Evolutionary conservation across 352 stramenopile genomes (phyloP).

Genomic region (Lagenidium sp.): DNA sequence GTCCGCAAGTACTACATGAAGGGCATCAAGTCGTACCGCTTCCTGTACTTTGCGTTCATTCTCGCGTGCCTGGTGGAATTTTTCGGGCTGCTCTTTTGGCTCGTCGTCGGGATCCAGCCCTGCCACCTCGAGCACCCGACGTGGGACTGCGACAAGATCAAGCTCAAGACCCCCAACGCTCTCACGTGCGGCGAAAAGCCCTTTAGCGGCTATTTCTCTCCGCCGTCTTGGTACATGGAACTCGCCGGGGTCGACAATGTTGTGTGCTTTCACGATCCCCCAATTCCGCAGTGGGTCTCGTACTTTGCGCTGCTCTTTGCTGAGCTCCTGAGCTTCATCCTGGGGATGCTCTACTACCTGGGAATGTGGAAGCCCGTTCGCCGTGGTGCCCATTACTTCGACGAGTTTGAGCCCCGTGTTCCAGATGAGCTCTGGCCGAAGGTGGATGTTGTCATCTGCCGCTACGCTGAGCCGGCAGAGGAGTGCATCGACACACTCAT

Average conservation of each 20-base stretch:
- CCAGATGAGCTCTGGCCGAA: constrained; percentile 79
- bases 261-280: constrained; percentile 64
- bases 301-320: constrained; percentile 67
- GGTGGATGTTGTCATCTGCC: constrained; percentile 74
- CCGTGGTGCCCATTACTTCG: constrained; percentile 81
- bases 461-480: constrained; percentile 78
- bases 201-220: constrained; percentile 60
- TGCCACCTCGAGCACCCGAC: constrained; percentile 45
- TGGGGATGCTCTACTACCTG: constrained; percentile 79
- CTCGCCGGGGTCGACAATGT: constrained; percentile 69
- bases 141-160: constrained; percentile 47
- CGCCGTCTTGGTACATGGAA: constrained; percentile 68
- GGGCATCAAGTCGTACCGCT: constrained; percentile 65
- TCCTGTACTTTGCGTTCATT: constrained; percentile 75
- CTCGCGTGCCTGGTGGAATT: constrained; percentile 61
- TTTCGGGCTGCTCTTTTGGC: constrained; percentile 68
- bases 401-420: constrained; percentile 78
- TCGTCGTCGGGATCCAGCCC: constrained; percentile 67
- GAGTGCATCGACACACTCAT: constrained; percentile 82
- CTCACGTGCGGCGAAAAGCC: constrained; percentile 33
- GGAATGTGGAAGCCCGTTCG: constrained; percentile 86
- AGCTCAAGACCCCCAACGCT: constrained; percentile 47
- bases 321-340: constrained; percentile 57
- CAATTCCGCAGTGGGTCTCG: constrained; percentile 68
- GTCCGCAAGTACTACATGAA: constrained; percentile 88